These are phyloP conservation scores for Puccinia novopanici DNA, from an alignment of 1,284 basidiomycete genomes.

Conservation along the genomic window DNA sequence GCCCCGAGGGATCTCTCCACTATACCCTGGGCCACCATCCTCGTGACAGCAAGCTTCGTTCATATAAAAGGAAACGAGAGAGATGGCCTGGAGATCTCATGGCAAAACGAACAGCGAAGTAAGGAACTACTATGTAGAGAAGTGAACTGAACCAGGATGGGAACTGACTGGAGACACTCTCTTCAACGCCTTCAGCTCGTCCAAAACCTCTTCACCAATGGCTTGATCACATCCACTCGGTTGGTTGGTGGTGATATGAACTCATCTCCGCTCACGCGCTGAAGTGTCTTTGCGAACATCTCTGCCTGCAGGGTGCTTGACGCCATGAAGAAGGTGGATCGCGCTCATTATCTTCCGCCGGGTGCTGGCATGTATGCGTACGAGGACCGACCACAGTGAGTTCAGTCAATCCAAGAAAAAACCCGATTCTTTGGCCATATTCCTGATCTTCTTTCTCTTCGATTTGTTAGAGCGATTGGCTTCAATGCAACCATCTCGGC, in stretches of 20 bases:
- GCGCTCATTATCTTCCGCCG: conserved; percentile 60
- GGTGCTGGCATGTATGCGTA: conserved; percentile 13
- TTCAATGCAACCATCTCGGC: conserved; percentile 83
- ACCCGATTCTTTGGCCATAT: no score
- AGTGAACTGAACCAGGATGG: no score
- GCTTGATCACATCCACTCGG: conserved; percentile 25
- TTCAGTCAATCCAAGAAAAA: no score
- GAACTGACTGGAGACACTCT: background rate
- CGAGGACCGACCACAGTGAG: conserved; percentile 40
- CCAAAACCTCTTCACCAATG: conserved; percentile 29
- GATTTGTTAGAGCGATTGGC: conserved; percentile 68
- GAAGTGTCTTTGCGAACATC: background rate
- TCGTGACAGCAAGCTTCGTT: no score
- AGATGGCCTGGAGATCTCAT: conserved; percentile 43
- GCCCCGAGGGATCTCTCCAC: no score
- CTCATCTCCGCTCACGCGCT: no score
- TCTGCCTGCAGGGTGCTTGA: conserved; percentile 56
- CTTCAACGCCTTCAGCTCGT: conserved; percentile 17
- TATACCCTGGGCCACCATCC: no score
- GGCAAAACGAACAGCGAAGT: conserved; percentile 38
- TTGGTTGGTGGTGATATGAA: background rate
- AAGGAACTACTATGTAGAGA: background rate
- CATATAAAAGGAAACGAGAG: no score
- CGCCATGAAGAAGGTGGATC: conserved; percentile 74
- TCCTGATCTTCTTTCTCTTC: conserved; percentile 22